Percentiles rank a stretch among this genome's conserved stretches.
Evolutionary conservation across 768 basidiomycete genomes (phyloP).

Genomic region (Rossbeevera mucosa): DNA sequence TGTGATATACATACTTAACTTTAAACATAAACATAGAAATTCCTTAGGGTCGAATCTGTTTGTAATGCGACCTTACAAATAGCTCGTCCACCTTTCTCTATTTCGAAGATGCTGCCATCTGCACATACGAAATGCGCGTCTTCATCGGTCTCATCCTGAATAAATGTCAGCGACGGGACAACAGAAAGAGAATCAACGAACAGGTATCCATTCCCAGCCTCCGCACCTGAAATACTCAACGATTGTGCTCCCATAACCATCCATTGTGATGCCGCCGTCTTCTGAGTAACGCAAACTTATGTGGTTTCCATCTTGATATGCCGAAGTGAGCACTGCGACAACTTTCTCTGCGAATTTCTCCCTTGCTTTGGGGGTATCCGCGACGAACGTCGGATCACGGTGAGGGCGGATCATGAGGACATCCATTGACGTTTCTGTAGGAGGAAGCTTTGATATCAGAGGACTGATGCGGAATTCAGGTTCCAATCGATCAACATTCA

Average conservation of each 20-base stretch:
- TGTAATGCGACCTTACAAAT: conserved; percentile 41
- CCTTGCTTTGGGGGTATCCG: conserved; percentile 42
- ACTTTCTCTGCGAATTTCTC: conserved; percentile 49
- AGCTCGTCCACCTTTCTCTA: conserved; percentile 58
- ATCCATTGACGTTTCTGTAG: conserved; percentile 54
- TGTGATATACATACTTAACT: not conserved
- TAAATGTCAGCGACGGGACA: not conserved
- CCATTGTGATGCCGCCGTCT: conserved; percentile 37
- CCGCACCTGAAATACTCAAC: conserved; percentile 77
- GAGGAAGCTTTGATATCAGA: conserved; percentile 43
- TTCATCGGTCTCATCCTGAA: conserved; percentile 55
- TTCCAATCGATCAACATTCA: conserved; percentile 85
- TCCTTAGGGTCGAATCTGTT: conserved; percentile 26
- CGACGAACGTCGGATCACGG: conserved; percentile 45
- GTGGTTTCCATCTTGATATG: conserved; percentile 78
- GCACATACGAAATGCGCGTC: conserved; percentile 70
- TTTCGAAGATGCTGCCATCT: conserved; percentile 69
- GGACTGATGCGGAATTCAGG: conserved; percentile 76
- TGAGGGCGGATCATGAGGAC: conserved; percentile 72
- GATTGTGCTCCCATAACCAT: conserved; percentile 48
- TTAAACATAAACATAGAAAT: conserved; percentile 48
- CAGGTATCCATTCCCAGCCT: conserved; percentile 86
- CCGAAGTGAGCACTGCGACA: conserved; percentile 53
- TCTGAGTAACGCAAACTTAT: conserved; percentile 52
- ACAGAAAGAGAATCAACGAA: conserved; percentile 34